Conservation (phyloP, 257 asterid genomes). For the Primulina huaijiensis region DNA sequence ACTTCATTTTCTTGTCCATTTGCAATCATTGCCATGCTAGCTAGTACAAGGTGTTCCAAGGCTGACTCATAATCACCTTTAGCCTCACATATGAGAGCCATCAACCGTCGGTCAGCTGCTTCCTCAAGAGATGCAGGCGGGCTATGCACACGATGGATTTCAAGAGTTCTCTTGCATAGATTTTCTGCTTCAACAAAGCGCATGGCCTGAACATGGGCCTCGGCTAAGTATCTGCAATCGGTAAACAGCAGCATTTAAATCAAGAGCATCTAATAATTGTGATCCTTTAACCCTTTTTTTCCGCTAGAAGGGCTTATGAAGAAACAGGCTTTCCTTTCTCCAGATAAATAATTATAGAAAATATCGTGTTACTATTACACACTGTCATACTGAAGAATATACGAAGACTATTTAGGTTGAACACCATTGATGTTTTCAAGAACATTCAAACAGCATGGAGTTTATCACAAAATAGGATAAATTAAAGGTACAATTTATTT, state of each 20-base stretch:
- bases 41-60: conserved; percentile 94
- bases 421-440: neutral
- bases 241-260: conserved; percentile 7
- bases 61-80: conserved; percentile 91
- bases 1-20: conserved; percentile 91
- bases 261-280: conserved; percentile 15
- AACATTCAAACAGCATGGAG: neutral
- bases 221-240: conserved; percentile 77
- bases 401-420: neutral
- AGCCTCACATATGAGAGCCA: conserved; percentile 98
- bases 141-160: conserved; percentile 94
- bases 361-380: no score
- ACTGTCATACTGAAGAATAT: neutral
- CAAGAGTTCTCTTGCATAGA: conserved; percentile 84
- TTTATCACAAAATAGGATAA: neutral
- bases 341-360: neutral
- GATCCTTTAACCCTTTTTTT: neutral
- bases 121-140: conserved; percentile 99
- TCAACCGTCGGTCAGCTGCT: conserved; percentile 95
- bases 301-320: neutral
- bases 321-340: neutral
- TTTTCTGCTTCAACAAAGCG: conserved; percentile 92
- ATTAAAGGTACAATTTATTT: neutral
- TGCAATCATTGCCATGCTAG: conserved; percentile 99
- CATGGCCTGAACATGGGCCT: conserved; percentile 98